phyloP scores from a whole-genome alignment of 2,329 filamentous ascomycete species.

The Ceratocystis destructans region DNA sequence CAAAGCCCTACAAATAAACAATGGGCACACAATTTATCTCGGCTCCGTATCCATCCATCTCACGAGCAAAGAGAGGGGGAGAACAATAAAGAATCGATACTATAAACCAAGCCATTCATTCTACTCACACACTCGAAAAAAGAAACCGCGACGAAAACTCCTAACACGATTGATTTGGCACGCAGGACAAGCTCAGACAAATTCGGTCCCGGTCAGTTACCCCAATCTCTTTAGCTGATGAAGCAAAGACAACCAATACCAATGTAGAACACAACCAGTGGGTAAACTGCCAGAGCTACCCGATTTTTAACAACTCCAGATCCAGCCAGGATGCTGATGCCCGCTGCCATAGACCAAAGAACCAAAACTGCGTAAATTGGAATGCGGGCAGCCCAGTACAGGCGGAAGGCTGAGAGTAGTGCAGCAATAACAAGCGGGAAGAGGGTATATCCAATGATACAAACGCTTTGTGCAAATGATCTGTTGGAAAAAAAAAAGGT shows the following conservation, averaged over 20 bases:
- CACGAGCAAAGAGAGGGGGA: too few species aligned
- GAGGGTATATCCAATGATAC: slow-evolving; percentile 95
- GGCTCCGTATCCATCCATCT: too few species aligned
- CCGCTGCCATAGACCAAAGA: slow-evolving; percentile 85
- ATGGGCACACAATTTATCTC: too few species aligned
- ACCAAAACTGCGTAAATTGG: slow-evolving; percentile 83
- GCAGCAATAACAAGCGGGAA: slow-evolving; percentile 93
- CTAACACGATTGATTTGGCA: background rate
- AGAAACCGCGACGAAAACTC: background rate
- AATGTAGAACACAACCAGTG: slow-evolving; percentile 88
- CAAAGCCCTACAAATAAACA: background rate
- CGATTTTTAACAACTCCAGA: slow-evolving; percentile 93
- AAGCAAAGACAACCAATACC: slow-evolving; percentile 91
- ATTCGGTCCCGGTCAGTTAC: background rate
- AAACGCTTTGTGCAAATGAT: slow-evolving; percentile 94
- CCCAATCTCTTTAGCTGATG: slow-evolving; percentile 53
- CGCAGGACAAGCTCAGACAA: background rate
- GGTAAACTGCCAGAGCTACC: slow-evolving; percentile 86
- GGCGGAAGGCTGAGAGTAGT: slow-evolving; percentile 66
- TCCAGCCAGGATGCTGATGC: slow-evolving; percentile 87
- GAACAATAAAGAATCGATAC: background rate
- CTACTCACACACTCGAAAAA: background rate
- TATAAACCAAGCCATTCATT: background rate
- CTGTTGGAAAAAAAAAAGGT: slow-evolving; percentile 33
- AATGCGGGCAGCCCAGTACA: slow-evolving; percentile 70